Evolutionary conservation across 441 rosid genomes (phyloP).

Genomic region (Viola pubescens): DNA sequence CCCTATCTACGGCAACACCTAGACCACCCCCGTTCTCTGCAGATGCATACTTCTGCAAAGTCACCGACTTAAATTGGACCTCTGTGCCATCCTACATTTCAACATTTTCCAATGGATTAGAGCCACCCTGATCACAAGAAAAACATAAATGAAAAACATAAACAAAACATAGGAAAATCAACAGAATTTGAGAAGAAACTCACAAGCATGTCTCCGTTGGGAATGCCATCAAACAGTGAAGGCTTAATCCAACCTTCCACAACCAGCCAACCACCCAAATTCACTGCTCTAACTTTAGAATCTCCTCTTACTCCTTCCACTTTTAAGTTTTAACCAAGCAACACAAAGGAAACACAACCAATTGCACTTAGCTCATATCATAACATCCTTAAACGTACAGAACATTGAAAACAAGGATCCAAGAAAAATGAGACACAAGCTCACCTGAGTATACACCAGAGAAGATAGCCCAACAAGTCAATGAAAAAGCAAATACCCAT

Average conservation of each 20-base stretch:
- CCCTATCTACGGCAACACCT: constrained; percentile 45
- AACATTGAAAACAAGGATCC: not conserved
- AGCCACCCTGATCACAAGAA: constrained; percentile 3
- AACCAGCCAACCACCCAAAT: constrained; percentile 81
- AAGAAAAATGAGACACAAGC: not conserved
- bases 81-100: constrained; percentile 61
- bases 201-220: constrained; percentile 74
- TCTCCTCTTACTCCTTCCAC: constrained; percentile 51
- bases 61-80: constrained; percentile 52
- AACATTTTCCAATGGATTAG: constrained; percentile 10
- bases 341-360: constrained; percentile 2
- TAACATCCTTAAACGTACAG: not conserved
- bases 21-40: constrained; percentile 68
- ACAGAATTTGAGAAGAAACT: constrained; percentile 17
- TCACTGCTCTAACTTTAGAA: constrained; percentile 68
- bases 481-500: constrained; percentile 46
- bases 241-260: constrained; percentile 86
- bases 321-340: constrained; percentile 14
- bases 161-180: not conserved
- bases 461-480: constrained; percentile 33
- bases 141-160: not conserved
- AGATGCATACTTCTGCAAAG: constrained; percentile 46
- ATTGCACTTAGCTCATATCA: not conserved
- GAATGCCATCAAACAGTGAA: constrained; percentile 59
- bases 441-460: constrained; percentile 37